Evolutionary conservation across 2,329 filamentous ascomycete species (phyloP).

Genomic region (Aspergillaceae sp.): DNA sequence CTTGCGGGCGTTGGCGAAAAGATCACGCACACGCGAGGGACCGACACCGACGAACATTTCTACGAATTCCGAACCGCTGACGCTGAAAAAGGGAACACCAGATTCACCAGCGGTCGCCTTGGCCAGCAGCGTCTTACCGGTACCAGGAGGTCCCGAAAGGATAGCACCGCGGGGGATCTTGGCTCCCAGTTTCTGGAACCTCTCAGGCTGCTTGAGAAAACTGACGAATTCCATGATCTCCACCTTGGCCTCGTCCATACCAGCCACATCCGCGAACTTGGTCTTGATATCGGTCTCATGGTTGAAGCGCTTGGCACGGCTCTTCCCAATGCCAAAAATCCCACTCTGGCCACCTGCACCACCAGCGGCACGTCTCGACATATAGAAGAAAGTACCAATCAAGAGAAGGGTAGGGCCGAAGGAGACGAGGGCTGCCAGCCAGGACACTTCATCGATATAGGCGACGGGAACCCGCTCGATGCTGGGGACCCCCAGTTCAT

Average conservation of each 20-base stretch:
- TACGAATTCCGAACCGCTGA: conserved; percentile 96
- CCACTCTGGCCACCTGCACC: conserved; percentile 60
- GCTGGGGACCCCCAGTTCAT: conserved; percentile 74
- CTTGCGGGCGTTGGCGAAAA: conserved; percentile 91
- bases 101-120: conserved; percentile 98
- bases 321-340: conserved; percentile 94
- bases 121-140: conserved; percentile 92
- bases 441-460: conserved; percentile 68
- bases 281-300: conserved; percentile 94
- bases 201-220: conserved; percentile 87
- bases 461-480: conserved; percentile 88
- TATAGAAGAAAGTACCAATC: conserved; percentile 71
- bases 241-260: conserved; percentile 94
- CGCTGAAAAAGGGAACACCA: conserved; percentile 93
- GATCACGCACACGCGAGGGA: conserved; percentile 84
- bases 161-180: conserved; percentile 98
- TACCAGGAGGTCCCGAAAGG: conserved; percentile 92
- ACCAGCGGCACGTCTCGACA: conserved; percentile 60
- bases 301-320: conserved; percentile 93
- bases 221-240: conserved; percentile 99
- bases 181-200: conserved; percentile 86
- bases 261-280: conserved; percentile 93
- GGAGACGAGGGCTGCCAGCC: conserved; percentile 62
- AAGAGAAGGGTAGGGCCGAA: conserved; percentile 85
- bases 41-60: conserved; percentile 99